Conservation (phyloP, 352 stramenopile species). For the Phytophthora colocasiae region DNA sequence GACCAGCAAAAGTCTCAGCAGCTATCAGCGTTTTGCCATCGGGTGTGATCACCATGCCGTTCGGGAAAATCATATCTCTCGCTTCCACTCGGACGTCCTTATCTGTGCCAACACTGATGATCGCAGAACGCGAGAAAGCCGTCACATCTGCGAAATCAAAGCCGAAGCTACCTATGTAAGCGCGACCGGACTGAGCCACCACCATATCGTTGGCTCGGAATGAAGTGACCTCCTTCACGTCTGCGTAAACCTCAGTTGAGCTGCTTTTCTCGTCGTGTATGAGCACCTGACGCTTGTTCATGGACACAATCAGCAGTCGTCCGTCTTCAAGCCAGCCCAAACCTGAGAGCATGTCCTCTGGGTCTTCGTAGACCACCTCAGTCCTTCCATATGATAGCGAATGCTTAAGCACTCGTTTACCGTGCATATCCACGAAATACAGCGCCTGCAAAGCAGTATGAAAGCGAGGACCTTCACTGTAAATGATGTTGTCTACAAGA, state of each 20-base stretch:
- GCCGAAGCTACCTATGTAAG: constrained; percentile 67
- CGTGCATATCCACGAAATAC: constrained; percentile 38
- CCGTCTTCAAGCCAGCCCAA: constrained; percentile 64
- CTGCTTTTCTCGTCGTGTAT: constrained; percentile 37
- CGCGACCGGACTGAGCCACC: constrained; percentile 39
- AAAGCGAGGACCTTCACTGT: no score
- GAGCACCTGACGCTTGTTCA: constrained; percentile 53
- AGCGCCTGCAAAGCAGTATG: no score
- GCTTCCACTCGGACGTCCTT: constrained; percentile 51
- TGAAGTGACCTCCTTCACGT: no score
- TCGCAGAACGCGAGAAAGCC: constrained; percentile 47
- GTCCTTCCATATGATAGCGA: constrained; percentile 39
- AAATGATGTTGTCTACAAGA: no score
- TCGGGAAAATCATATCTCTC: constrained; percentile 69
- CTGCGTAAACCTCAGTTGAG: constrained; percentile 44
- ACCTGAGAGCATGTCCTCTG: constrained; percentile 54
- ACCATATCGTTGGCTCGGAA: no score
- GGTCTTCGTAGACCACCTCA: constrained; percentile 45
- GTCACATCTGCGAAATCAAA: constrained; percentile 49
- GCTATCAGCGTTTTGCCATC: constrained; percentile 74
- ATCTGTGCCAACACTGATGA: constrained; percentile 54
- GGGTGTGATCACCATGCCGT: constrained; percentile 67
- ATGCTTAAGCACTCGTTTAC: constrained; percentile 55
- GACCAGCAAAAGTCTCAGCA: constrained; percentile 55
- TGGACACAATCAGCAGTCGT: constrained; percentile 53